These are phyloP conservation scores for Phylloporus arenicola DNA, from an alignment of 768 basidiomycete genomes.

Conservation along the genomic window DNA sequence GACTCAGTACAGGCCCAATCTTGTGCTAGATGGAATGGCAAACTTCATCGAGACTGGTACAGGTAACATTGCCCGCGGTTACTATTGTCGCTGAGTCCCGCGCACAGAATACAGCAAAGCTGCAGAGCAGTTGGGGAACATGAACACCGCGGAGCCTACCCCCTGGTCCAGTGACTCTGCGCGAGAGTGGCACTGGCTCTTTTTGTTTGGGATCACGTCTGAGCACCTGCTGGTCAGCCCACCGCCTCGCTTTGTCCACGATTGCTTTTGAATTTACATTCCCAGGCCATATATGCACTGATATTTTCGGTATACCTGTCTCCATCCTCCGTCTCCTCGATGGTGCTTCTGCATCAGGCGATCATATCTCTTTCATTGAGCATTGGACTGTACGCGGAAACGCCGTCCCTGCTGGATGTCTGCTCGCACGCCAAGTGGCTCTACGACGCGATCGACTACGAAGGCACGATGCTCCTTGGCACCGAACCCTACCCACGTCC, in stretches of 20 bases:
- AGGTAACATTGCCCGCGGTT: not conserved
- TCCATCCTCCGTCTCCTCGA: constrained; percentile 27
- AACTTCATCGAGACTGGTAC: constrained; percentile 30
- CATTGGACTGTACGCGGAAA: constrained; percentile 7
- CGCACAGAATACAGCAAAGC: constrained; percentile 34
- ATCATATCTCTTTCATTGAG: constrained; percentile 16
- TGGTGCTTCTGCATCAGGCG: constrained; percentile 34
- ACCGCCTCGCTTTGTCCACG: not conserved
- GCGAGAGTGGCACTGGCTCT: constrained; percentile 36
- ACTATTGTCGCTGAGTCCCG: not conserved
- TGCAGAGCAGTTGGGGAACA: constrained; percentile 28
- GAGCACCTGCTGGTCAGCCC: constrained; percentile 33
- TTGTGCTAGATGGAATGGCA: constrained; percentile 35
- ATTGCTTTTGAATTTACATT: not conserved
- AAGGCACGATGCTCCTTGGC: constrained; percentile 15
- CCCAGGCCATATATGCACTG: constrained; percentile 24
- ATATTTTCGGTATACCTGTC: constrained; percentile 21
- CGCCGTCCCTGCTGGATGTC: constrained; percentile 8
- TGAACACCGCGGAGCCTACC: constrained; percentile 26
- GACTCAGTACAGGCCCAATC: constrained; percentile 28
- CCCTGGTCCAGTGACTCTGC: constrained; percentile 12
- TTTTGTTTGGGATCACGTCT: constrained; percentile 24
- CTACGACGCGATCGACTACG: constrained; percentile 19
- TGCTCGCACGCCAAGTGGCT: constrained; percentile 16
- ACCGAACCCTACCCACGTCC: constrained; percentile 17